A percentile compares a stretch with the other conserved stretches of the same genome.
Evolutionary conservation across 345 rosid species (phyloP).

Genomic region (Lepidium sativum): DNA sequence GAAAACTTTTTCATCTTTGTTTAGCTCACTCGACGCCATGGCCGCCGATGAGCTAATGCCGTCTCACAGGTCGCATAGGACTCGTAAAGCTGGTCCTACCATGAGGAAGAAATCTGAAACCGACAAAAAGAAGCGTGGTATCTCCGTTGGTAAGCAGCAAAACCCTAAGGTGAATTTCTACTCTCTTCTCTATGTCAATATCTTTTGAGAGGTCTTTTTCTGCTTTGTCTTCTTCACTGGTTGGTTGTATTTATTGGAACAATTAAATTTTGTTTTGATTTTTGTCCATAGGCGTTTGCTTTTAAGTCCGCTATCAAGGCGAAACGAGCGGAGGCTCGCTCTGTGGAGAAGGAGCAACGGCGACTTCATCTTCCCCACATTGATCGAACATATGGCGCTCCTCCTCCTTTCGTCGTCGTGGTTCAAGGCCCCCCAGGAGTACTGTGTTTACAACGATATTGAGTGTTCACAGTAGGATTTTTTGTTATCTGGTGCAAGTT

Average conservation of each 20-base stretch:
- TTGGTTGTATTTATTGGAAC: background rate
- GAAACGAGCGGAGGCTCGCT: slow-evolving; percentile 49
- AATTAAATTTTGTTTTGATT: background rate
- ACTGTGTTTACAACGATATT: background rate
- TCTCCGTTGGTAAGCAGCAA: slow-evolving; percentile 33
- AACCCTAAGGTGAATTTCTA: slow-evolving; percentile 52
- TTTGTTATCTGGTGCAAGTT: background rate
- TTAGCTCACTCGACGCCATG: slow-evolving; percentile 23
- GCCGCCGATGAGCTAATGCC: slow-evolving; percentile 34
- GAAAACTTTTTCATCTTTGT: background rate
- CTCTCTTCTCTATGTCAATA: background rate
- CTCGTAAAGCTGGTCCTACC: slow-evolving; percentile 65
- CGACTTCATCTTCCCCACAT: slow-evolving; percentile 66
- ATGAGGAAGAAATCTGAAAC: slow-evolving; percentile 43
- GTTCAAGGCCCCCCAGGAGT: slow-evolving; percentile 96
- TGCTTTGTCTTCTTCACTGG: background rate
- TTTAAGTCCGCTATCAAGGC: slow-evolving; percentile 56
- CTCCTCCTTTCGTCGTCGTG: slow-evolving; percentile 75
- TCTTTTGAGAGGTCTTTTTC: background rate
- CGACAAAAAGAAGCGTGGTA: slow-evolving; percentile 39
- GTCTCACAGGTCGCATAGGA: slow-evolving; percentile 62
- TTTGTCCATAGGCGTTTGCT: slow-evolving; percentile 49
- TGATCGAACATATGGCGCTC: slow-evolving; percentile 76
- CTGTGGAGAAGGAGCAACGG: slow-evolving; percentile 84
- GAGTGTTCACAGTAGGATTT: background rate